Percentiles rank a stretch among this genome's conserved stretches.
These are phyloP conservation scores for Sclerotinia subarctica DNA, from an alignment of 2,329 filamentous ascomycete species.

Conservation along the genomic window DNA sequence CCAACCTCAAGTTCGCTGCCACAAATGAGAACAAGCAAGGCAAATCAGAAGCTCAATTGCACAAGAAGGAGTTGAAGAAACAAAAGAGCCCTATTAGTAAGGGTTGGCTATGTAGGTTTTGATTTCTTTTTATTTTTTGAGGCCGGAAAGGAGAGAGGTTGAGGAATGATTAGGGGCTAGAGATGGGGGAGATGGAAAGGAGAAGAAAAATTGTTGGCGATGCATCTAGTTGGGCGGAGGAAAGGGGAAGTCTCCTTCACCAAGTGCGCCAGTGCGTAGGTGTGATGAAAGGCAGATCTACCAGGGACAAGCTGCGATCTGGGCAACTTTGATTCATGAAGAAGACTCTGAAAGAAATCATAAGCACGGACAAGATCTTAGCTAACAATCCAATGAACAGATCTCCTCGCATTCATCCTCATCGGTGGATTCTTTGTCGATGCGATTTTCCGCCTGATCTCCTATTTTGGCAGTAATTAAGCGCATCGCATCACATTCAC, in stretches of 20 bases:
- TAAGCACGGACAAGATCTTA: background rate
- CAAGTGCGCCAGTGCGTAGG: too few relatives aligned
- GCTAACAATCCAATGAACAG: background rate
- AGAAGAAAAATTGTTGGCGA: background rate
- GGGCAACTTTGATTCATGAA: background rate
- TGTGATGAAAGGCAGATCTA: background rate
- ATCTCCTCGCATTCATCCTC: slow-evolving; percentile 5
- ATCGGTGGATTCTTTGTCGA: slow-evolving; percentile 6
- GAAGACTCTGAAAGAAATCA: background rate
- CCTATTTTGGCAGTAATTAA: slow-evolving; percentile 12
- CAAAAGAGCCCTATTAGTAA: slow-evolving; percentile 55
- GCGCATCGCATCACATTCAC: background rate
- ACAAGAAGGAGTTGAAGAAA: slow-evolving; percentile 51
- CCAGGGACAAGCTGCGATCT: background rate
- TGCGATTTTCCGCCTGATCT: background rate
- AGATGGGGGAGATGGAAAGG: too few relatives aligned
- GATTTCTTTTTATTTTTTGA: background rate
- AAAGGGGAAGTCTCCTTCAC: background rate
- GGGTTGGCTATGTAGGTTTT: slow-evolving; percentile 59
- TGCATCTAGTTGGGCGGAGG: too few relatives aligned
- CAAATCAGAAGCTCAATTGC: slow-evolving; percentile 64
- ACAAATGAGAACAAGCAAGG: slow-evolving; percentile 71
- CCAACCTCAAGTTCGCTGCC: slow-evolving; percentile 75
- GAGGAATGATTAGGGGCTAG: too few relatives aligned
- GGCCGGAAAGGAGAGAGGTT: background rate